phyloP scores from a whole-genome alignment of 2,329 filamentous ascomycete species.

The Tolypocladium guangdongense region DNA sequence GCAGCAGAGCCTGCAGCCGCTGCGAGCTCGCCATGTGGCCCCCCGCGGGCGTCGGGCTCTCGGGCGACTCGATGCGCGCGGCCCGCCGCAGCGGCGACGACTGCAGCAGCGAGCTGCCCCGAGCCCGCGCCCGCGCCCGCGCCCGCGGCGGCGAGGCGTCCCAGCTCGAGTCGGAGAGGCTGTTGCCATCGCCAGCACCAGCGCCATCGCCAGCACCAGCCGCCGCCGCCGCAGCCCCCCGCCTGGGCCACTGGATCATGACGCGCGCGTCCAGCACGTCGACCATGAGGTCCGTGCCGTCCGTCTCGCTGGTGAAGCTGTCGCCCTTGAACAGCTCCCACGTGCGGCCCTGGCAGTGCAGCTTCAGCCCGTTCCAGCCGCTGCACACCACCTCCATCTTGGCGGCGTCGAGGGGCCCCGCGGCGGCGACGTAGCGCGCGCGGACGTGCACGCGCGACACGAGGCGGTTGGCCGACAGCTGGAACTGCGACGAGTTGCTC shows the following conservation, averaged over 20 bases:
- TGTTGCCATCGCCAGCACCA: conserved; percentile 16
- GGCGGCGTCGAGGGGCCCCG: conserved; percentile 56
- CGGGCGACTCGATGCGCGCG: conserved; percentile 58
- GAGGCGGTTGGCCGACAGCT: conserved; percentile 81
- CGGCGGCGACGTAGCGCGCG: conserved; percentile 67
- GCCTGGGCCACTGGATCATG: conserved; percentile 74
- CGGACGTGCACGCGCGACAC: conserved; percentile 91
- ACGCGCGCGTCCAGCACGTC: conserved; percentile 91
- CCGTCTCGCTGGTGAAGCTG: conserved; percentile 80
- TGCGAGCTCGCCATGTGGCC: conserved; percentile 28
- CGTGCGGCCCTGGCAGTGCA: conserved; percentile 81
- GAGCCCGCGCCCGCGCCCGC: conserved; percentile 17
- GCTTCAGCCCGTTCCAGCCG: conserved; percentile 90
- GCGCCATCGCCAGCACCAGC: neutral
- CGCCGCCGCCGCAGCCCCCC: conserved; percentile 22
- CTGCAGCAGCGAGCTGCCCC: conserved; percentile 34
- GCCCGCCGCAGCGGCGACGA: conserved; percentile 48
- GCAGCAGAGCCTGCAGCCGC: conserved; percentile 33
- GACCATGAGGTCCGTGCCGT: conserved; percentile 82
- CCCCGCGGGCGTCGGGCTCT: conserved; percentile 48
- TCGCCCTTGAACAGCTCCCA: conserved; percentile 83
- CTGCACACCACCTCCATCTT: conserved; percentile 82
- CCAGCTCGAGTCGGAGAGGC: conserved; percentile 58
- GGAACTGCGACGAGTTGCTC: conserved; percentile 90
- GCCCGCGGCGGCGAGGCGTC: conserved; percentile 46